A percentile compares a stretch with the other conserved stretches of the same genome.
phyloP scores from a whole-genome alignment of 2,329 filamentous ascomycete species.

The Thelonectria blattea region DNA sequence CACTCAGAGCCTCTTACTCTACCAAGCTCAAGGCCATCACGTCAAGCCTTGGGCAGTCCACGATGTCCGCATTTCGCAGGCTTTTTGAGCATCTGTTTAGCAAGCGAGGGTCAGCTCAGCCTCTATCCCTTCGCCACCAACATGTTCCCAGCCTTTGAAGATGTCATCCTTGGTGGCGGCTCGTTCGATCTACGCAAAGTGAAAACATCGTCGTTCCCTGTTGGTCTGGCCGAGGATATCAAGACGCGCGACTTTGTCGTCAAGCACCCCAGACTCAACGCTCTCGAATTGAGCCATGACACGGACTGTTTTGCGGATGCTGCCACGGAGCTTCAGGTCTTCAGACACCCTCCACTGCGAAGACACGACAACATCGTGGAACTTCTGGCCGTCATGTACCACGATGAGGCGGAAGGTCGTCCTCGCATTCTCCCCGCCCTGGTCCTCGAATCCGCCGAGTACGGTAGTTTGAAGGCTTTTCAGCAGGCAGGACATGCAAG shows the following conservation, averaged over 20 bases:
- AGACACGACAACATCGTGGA: neutral
- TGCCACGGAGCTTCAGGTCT: neutral
- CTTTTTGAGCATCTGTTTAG: neutral
- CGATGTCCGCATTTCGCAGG: neutral
- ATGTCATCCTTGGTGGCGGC: neutral
- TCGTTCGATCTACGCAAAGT: neutral
- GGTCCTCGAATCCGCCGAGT: neutral
- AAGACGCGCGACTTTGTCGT: neutral
- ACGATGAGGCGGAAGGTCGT: neutral
- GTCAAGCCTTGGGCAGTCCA: neutral
- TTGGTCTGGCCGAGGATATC: neutral
- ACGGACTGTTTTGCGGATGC: neutral
- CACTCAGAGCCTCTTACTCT: neutral
- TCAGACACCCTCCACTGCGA: neutral
- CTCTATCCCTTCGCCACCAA: neutral
- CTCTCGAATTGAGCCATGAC: neutral
- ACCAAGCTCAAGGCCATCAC: neutral
- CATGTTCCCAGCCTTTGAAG: neutral
- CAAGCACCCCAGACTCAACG: neutral
- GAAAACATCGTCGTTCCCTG: neutral
- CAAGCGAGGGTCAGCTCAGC: neutral
- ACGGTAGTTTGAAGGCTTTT: neutral
- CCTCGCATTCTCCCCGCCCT: neutral
- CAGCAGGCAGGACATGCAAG: neutral
- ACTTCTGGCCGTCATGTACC: neutral